Conservation (phyloP, 2,329 filamentous ascomycete genomes). For the Exserohilum turcica region DNA sequence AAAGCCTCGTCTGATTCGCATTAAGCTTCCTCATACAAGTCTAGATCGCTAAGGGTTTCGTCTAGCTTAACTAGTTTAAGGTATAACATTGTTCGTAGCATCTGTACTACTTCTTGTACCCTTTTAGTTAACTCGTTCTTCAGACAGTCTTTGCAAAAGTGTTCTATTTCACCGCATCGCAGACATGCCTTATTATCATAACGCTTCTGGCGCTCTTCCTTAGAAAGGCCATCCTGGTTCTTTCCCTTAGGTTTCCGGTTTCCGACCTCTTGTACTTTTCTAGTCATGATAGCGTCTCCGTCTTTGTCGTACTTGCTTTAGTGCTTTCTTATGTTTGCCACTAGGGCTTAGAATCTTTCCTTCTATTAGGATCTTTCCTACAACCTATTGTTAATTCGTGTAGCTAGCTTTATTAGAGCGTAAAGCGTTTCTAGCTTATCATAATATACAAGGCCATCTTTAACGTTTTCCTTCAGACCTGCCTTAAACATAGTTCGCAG, state of each 20-base stretch:
- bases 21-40: not conserved
- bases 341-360: not conserved
- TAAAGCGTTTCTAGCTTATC: no score
- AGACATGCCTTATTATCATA: no score
- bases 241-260: not conserved
- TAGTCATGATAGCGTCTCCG: not conserved
- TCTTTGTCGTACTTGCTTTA: not conserved
- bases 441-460: no score
- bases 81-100: not conserved
- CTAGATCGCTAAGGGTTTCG: not conserved
- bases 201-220: no score
- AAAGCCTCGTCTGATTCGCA: not conserved
- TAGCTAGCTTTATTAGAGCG: no score
- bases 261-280: not conserved
- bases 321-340: not conserved
- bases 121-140: not conserved
- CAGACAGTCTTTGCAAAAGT: not conserved
- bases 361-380: not conserved
- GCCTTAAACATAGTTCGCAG: no score
- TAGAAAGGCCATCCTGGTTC: not conserved
- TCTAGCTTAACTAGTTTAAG: not conserved
- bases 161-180: not conserved
- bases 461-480: no score
- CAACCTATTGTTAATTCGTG: not conserved
- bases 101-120: not conserved